phyloP scores from a whole-genome alignment of 2,329 filamentous ascomycete species.

The Triangularia setosa region DNA sequence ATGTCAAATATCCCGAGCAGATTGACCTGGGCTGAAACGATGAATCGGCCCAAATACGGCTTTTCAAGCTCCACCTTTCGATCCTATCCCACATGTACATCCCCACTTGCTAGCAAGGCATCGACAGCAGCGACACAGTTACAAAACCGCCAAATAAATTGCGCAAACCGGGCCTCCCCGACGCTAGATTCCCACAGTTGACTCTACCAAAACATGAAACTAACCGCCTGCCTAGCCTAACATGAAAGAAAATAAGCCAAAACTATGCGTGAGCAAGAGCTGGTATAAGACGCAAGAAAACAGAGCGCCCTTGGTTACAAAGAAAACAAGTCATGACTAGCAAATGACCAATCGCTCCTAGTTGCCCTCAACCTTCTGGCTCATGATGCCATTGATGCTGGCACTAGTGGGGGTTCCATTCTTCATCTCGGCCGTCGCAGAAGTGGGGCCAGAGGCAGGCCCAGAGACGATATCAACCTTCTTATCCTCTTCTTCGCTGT shows the following conservation, averaged over 20 bases:
- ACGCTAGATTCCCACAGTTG: neutral
- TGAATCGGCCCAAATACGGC: neutral
- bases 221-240: neutral
- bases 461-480: conserved; percentile 43
- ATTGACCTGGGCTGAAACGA: neutral
- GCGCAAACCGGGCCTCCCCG: neutral
- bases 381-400: conserved; percentile 46
- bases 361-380: conserved; percentile 45
- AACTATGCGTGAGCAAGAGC: conserved; percentile 1
- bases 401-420: conserved; percentile 47
- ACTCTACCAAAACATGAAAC: neutral
- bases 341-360: conserved; percentile 2
- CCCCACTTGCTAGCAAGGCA: neutral
- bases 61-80: neutral
- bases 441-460: conserved; percentile 42
- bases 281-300: conserved; percentile 1
- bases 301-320: neutral
- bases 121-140: too few relatives aligned
- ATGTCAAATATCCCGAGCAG: neutral
- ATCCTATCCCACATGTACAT: neutral
- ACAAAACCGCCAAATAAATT: too few relatives aligned
- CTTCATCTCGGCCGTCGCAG: conserved; percentile 50
- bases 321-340: neutral
- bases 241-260: neutral
- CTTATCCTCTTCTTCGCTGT: conserved; percentile 84